Base-by-base conservation (phyloP, 306 rosid genomes). In the Morella rubra region DNA sequence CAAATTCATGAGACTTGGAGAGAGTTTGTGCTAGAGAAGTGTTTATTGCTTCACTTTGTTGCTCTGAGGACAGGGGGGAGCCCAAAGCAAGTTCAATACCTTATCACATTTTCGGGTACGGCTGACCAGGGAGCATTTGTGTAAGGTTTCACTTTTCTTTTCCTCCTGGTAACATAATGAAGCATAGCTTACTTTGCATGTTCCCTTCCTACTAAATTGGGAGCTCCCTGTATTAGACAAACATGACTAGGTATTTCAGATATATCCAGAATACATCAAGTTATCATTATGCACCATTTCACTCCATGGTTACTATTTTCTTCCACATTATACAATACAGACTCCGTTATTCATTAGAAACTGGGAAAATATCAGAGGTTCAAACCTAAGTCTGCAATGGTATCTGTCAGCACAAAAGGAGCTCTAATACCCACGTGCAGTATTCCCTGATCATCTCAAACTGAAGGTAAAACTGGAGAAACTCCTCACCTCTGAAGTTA, bases 381-480 rank as follows among this genome's bases (percentile, higher is more conserved):
- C 27, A 40, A 42, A 65, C 52, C 19, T 42, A 18, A 64, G 8
- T 58, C 37, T 20, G 64, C 13, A 58, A 58, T 10, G 15, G 19
- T 40, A 41, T 40, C 13, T 65, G 24, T 65, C 18, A 65, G 8
- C 50, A 8, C 7, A 41, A 41, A 65, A 44, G 24, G 20, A 42
- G 5, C 6, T 41, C 27, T 18, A 18, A 40, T 8, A 7, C 16
- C 47, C 13, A 42, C 5, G 22, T 7, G 20, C 46, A 65, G 42
- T 20, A 18, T 65, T 65, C 22, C 24, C 40, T 65, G 71, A 65
- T 65, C 20, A 18, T 65, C 71, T 65, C 50, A 44, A 65, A 18
- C 47, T 65, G 46, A 42, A 42, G 14, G 20, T n/a, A 42, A 6
- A 62, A 62, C 20, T 9, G 46, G 69, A 5, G 22, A 15, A 62